Conservation (phyloP, 2,329 filamentous ascomycete species). For the Curvularia sp. region DNA sequence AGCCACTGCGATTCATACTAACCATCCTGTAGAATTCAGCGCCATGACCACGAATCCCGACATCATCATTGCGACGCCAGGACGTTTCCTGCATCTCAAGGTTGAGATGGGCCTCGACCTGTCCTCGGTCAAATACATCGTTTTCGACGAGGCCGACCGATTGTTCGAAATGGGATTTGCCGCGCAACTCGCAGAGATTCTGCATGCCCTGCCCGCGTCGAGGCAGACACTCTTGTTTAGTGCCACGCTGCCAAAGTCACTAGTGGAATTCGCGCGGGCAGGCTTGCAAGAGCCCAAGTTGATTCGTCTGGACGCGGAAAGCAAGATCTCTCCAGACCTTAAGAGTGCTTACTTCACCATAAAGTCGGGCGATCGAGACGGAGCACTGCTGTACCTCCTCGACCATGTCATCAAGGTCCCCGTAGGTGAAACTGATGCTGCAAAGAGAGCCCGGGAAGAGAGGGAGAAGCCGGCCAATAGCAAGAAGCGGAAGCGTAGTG, state of each 20-base stretch:
- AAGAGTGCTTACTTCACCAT: constrained; percentile 94
- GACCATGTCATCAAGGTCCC: constrained; percentile 95
- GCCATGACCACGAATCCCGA: constrained; percentile 95
- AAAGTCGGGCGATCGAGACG: constrained; percentile 93
- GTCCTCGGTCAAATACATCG: constrained; percentile 90
- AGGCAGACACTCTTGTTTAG: constrained; percentile 95
- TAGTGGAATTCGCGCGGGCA: constrained; percentile 94
- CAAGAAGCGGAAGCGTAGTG: constrained; percentile 76
- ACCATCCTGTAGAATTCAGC: constrained; percentile 68
- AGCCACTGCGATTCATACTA: constrained; percentile 1
- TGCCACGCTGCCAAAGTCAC: constrained; percentile 88
- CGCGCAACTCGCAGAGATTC: constrained; percentile 88
- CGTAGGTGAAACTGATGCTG: constrained; percentile 66
- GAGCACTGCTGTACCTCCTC: constrained; percentile 84
- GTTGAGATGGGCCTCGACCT: constrained; percentile 94
- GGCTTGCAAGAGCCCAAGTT: constrained; percentile 91
- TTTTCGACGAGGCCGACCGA: constrained; percentile 96
- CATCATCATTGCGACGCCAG: constrained; percentile 95
- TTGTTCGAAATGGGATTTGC: constrained; percentile 99
- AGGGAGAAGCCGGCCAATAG: constrained; percentile 55
- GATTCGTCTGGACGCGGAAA: constrained; percentile 89
- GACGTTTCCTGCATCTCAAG: constrained; percentile 94
- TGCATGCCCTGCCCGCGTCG: constrained; percentile 82
- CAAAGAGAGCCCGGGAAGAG: constrained; percentile 54
- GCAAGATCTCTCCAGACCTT: constrained; percentile 95